Evolutionary conservation across 164 flowering plant species (phyloP).

Genomic region (Nymphaea thermarum): DNA sequence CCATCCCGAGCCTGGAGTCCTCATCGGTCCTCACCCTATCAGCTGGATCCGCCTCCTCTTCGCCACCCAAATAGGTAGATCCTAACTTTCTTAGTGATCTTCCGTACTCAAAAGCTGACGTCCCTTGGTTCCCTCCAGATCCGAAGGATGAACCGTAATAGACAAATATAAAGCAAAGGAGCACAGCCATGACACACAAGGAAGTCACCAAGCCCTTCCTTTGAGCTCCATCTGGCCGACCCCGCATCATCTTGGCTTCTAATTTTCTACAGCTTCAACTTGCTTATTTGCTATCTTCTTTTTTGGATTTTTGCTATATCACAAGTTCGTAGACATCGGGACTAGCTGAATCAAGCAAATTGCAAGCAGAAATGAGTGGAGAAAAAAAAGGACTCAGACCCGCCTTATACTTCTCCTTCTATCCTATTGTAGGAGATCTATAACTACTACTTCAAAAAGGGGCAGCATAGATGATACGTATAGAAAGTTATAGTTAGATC

Average conservation of each 20-base stretch:
- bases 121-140: slow-evolving; percentile 25
- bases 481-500: not conserved
- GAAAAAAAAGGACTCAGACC: not conserved
- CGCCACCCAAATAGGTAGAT: slow-evolving; percentile 68
- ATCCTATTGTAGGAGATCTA: not conserved
- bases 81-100: slow-evolving; percentile 54
- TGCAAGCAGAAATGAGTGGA: not conserved
- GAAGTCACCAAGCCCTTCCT: slow-evolving; percentile 54
- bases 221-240: slow-evolving; percentile 28
- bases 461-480: not conserved
- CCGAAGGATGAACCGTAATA: slow-evolving; percentile 52
- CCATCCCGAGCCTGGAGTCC: slow-evolving; percentile 25
- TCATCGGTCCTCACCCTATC: slow-evolving; percentile 34
- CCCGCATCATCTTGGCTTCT: slow-evolving; percentile 17
- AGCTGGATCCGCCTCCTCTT: slow-evolving; percentile 55
- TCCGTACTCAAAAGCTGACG: slow-evolving; percentile 66
- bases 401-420: too few relatives aligned
- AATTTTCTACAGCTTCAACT: not conserved
- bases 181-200: slow-evolving; percentile 27
- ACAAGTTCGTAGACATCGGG: not conserved
- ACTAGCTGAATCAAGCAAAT: not conserved
- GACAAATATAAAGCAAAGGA: slow-evolving; percentile 47
- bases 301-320: not conserved
- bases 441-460: not conserved
- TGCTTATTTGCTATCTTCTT: not conserved